phyloP scores from a whole-genome alignment of 148 eudicot species.

The Chenopodium album region DNA sequence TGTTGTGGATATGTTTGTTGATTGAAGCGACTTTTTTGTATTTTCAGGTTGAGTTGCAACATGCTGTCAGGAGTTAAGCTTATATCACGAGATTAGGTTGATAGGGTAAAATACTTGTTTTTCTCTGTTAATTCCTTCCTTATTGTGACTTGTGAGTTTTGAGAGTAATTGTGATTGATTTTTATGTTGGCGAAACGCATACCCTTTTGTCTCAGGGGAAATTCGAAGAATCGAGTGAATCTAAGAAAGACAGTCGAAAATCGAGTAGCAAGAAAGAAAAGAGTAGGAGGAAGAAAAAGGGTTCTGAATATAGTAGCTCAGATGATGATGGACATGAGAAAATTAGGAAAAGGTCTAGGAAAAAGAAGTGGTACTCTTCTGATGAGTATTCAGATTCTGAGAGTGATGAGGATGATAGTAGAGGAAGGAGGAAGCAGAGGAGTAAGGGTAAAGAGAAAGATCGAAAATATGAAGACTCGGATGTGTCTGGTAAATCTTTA shows the following conservation, averaged over 20 bases:
- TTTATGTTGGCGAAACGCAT: not conserved
- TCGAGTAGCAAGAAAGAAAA: slow-evolving; percentile 40
- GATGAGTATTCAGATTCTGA: slow-evolving; percentile 50
- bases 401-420: slow-evolving; percentile 25
- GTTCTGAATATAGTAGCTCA: slow-evolving; percentile 50
- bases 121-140: not conserved
- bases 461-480: slow-evolving; percentile 9
- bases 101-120: slow-evolving; percentile 40
- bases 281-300: slow-evolving; percentile 45
- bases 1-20: not conserved
- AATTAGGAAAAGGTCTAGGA: slow-evolving; percentile 47
- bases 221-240: slow-evolving; percentile 35
- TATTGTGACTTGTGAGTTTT: not conserved
- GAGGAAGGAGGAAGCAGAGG: slow-evolving; percentile 22
- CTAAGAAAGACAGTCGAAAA: slow-evolving; percentile 33
- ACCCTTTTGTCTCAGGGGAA: slow-evolving; percentile 33
- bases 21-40: not conserved
- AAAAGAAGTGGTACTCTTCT: slow-evolving; percentile 88
- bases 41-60: slow-evolving; percentile 1
- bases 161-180: not conserved
- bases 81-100: slow-evolving; percentile 67
- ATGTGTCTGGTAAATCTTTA: slow-evolving; percentile 6
- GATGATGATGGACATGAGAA: slow-evolving; percentile 56
- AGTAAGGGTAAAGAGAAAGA: slow-evolving; percentile 23
- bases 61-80: slow-evolving; percentile 91